Base-by-base conservation (phyloP, 371 early-diverging fungal species). In the Chytridium lagenaria region DNA sequence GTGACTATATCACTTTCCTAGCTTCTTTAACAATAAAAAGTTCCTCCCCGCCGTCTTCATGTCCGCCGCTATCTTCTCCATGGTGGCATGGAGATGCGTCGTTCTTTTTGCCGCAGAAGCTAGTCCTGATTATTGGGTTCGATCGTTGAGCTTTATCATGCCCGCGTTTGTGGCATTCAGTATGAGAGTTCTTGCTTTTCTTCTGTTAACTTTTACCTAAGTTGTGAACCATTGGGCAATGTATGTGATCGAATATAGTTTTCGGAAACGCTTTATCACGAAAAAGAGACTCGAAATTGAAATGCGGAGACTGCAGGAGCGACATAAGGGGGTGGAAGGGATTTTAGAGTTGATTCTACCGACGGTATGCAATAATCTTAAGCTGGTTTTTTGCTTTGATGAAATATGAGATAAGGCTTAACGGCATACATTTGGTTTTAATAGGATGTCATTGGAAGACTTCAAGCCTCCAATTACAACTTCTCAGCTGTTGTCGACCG, bases 401-500 rank as follows among this genome's bases (percentile, higher is more conserved):
- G 44, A 44, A n/a, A n/a, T n/a, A n/a, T n/a, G n/a, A n/a, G n/a
- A n/a, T n/a, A n/a, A n/a, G n/a, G n/a, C n/a, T n/a, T n/a, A n/a
- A n/a, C n/a, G n/a, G n/a, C n/a, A n/a, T n/a, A 7, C 44, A 44
- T 19, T 44, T 19, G 44, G 7, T 19, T 7, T 12, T 12, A 44
- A 63, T 7, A 66, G 66, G n/a, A 38, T 40, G 44, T 66, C 26
- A 66, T 66, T 22, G 2, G 5, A 3, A 15, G 66, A 10, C 66
- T 66, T 40, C 44, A 66, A 40, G 2, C 12, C 2, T 50, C 68
- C 19, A 51, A 68, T 30, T 55, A 39, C 52, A 68, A 68, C 12
- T 68, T 68, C 68, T 68, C 68, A 3, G 23, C 68, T 10, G 68
- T 68, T 2, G 30, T 52, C 5, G 68, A 68, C 16, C 50, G 68